Conservation (phyloP, 805 yeast genomes). For the Clavispora santaluciae region DNA sequence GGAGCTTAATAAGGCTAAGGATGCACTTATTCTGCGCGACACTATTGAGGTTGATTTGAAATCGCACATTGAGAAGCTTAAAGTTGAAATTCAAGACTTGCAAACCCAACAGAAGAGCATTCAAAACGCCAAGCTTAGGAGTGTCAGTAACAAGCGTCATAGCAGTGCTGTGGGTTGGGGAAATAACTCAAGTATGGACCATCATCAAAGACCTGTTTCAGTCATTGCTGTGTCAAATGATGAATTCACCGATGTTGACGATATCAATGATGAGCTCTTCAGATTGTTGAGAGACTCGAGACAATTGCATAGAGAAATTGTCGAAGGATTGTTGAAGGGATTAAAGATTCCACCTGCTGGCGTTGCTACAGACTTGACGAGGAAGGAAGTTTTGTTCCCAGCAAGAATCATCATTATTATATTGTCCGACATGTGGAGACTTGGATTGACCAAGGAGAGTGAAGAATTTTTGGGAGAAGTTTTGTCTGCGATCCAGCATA, state of each 20-base stretch:
- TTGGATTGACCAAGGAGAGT: constrained; percentile 87
- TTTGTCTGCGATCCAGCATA: constrained; percentile 77
- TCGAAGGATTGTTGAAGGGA: constrained; percentile 80
- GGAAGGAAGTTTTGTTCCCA: constrained; percentile 92
- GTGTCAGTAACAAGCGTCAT: constrained; percentile 36
- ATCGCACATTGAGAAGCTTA: constrained; percentile 53
- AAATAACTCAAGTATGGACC: constrained; percentile 30
- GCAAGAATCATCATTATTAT: constrained; percentile 91
- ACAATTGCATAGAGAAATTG: constrained; percentile 73
- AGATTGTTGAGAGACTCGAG: constrained; percentile 66
- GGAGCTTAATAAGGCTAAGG: constrained; percentile 57
- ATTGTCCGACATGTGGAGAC: constrained; percentile 96
- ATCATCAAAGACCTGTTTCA: constrained; percentile 52
- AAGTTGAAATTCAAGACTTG: constrained; percentile 45
- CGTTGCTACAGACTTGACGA: constrained; percentile 74
- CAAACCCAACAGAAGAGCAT: constrained; percentile 36
- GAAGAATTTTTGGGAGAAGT: constrained; percentile 90
- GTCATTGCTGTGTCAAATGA: constrained; percentile 53
- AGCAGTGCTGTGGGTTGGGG: constrained; percentile 36
- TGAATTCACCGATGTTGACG: constrained; percentile 54
- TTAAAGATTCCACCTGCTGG: constrained; percentile 83
- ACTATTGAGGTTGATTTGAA: constrained; percentile 64
- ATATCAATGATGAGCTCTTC: constrained; percentile 72
- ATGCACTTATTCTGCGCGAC: constrained; percentile 52
- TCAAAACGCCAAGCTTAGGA: constrained; percentile 28